Base-by-base conservation (phyloP, 805 yeast species). In the Lipomyces sp. region DNA sequence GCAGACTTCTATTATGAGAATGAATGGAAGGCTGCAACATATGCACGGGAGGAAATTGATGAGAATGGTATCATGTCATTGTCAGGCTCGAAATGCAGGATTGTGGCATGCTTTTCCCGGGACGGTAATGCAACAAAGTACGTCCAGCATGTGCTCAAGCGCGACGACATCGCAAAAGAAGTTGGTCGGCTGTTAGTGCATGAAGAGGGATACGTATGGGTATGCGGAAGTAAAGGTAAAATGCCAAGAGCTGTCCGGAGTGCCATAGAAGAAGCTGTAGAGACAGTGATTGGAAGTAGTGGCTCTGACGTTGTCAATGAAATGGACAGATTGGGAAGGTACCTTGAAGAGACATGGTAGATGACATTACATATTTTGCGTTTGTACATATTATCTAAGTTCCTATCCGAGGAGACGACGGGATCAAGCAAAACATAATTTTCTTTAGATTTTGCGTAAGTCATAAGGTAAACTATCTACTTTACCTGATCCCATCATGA, bases 171-270 rank as follows among this genome's bases (percentile, higher is more conserved):
- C 4, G 54, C 62, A 2, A 18, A 35, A 2, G 58, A 80, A 29
- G 77, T 94, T 1, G 84, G 81, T 0, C 83, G 86, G 2, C 76
- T 87, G 61, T 73, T 93, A 3, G 75, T 85, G 0, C 79, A 86
- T 13, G 71, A 84, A 54, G 75, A 81, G n/a, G 96, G 90, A 0
- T 77, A 84, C 0, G 79, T 95, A 4, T 92, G 88, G 75, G 81
- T 95, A 4, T 94, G 99, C 80, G 99, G 99, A 0, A 87, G 97
- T 15, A 87, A 96, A 33, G 98, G 99, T 0, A 85, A 85, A 69
- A 95, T 95, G 99, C 99, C 99, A 0, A 82, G 85, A 30, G 92
- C 88, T 77, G 95, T 94, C 0, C 80, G 97, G 64, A 77, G 90
- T n/a, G 94, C 98, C 0, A 75, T 95, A 34, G 85, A 84, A 48